phyloP scores from a whole-genome alignment of 352 stramenopile genomes.

The Phytophthora macrochlamydospora region DNA sequence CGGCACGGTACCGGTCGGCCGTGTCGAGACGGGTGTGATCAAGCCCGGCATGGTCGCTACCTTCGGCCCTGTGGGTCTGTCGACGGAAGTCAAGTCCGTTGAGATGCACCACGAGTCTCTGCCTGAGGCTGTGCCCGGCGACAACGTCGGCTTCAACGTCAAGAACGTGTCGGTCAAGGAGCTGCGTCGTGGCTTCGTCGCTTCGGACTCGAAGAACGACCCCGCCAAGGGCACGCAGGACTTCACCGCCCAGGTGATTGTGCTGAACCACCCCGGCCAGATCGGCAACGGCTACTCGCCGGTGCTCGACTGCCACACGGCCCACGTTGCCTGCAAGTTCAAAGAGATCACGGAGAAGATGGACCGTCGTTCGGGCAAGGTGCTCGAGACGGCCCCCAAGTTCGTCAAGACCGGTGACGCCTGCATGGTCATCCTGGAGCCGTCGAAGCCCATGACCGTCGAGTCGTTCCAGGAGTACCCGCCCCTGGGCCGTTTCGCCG shows the following conservation, averaged over 20 bases:
- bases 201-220: conserved; percentile 93
- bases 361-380: conserved; percentile 95
- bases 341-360: conserved; percentile 96
- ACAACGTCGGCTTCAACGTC: conserved; percentile 98
- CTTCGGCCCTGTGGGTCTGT: conserved; percentile 92
- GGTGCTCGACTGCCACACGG: conserved; percentile 97
- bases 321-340: conserved; percentile 97
- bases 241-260: conserved; percentile 97
- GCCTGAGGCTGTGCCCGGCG: conserved; percentile 90
- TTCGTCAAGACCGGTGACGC: conserved; percentile 96
- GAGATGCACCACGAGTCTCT: conserved; percentile 97
- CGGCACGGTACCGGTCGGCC: conserved; percentile 95
- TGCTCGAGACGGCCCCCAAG: conserved; percentile 94
- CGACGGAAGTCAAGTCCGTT: conserved; percentile 95
- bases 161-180: conserved; percentile 97
- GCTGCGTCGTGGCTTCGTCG: conserved; percentile 94
- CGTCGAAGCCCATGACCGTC: conserved; percentile 94
- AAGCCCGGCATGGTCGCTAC: conserved; percentile 92
- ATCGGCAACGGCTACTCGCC: conserved; percentile 95
- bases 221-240: conserved; percentile 79
- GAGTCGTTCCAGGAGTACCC: conserved; percentile 98
- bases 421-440: conserved; percentile 95
- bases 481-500: conserved; percentile 94
- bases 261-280: conserved; percentile 95
- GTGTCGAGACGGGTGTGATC: conserved; percentile 97